Evolutionary conservation across 768 basidiomycete genomes (phyloP), one percentile per base, ranked within the genome.

Genomic region (Rhizopogon sp.): DNA sequence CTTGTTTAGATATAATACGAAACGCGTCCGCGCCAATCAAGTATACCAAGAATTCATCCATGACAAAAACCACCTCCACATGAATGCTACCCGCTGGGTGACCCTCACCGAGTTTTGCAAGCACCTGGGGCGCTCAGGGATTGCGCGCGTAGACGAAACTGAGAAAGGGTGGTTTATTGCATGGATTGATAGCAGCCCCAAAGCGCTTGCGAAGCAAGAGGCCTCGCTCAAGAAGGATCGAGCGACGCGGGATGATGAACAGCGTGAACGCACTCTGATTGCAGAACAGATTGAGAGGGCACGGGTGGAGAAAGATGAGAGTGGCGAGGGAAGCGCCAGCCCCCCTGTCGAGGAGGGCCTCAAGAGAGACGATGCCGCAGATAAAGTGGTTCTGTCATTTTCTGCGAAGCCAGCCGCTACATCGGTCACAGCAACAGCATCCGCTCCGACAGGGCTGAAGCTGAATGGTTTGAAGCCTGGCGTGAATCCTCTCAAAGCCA

Each of bases 31-130:
- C 60, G 93, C 93, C 28, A 99, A 99, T 66, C 85, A 83, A 45
- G 96, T 98, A 13, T 99, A 99, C 63, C 95, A 99, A 71, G 97
- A 98, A 69, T 96, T 92, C 72, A 99, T 99, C 60, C 80, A 88
- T 54, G 95, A 98, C 74, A 95, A 94, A 73, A 67, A 75, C 43
- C 97, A 98, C 70, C 76, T 97, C 31, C 97, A 99, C 75, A 99
- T 99, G 97, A 99, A 99, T 72, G 74, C 95, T 6, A 98, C 97
- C 13, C 86, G 92, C 47, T 99, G 96, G 94, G 92, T 98, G 29
- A 97, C 97, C 11, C 79, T 98, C 64, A 91, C 92, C n/a, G 96
- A 96, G 69, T 99, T 98, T 61, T 78, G 82, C 61, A 94, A 96
- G 70, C 83, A 93, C 62, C 78, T 99, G 31, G 95, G 96, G 2